A percentile compares a stretch with the other conserved stretches of the same genome.
phyloP scores from a whole-genome alignment of 1,139 yeast genomes.

The Yamadazyma diospyri region DNA sequence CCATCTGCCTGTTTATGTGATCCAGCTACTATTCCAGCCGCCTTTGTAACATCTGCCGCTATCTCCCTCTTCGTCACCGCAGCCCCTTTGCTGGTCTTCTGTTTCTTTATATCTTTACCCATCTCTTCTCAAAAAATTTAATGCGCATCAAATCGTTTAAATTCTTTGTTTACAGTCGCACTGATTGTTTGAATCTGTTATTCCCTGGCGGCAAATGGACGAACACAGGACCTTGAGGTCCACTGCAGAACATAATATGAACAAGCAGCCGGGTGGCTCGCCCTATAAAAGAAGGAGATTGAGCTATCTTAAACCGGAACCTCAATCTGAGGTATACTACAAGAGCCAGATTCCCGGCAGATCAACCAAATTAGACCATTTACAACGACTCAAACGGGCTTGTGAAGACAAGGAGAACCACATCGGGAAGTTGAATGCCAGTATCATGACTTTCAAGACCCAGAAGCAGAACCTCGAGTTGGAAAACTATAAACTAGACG shows the following conservation, averaged over 20 bases:
- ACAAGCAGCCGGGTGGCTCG: constrained; percentile 5
- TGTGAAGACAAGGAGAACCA: constrained; percentile 13
- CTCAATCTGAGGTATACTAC: constrained; percentile 1
- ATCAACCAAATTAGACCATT: constrained; percentile 12
- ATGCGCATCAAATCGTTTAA: constrained; percentile 1
- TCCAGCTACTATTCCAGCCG: no score
- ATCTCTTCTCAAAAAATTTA: constrained; percentile 5
- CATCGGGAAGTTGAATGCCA: constrained; percentile 16
- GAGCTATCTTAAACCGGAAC: not conserved
- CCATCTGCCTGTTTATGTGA: not conserved
- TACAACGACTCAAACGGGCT: constrained; percentile 10
- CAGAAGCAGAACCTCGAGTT: constrained; percentile 34
- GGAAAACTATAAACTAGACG: constrained; percentile 38
- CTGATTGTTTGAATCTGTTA: no score
- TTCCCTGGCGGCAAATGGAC: no score
- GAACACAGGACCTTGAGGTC: no score
- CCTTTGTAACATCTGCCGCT: constrained; percentile 5
- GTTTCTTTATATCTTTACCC: constrained; percentile 7
- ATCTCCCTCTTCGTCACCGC: constrained; percentile 4
- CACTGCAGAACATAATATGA: not conserved
- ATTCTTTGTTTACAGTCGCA: no score
- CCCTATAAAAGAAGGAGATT: constrained; percentile 9
- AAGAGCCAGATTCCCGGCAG: constrained; percentile 15
- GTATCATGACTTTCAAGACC: constrained; percentile 32
- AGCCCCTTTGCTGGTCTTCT: constrained; percentile 1